Percentiles rank a stretch among this genome's conserved stretches.
phyloP scores from a whole-genome alignment of 2,329 filamentous ascomycete species.

The Exserohilum rostratum region DNA sequence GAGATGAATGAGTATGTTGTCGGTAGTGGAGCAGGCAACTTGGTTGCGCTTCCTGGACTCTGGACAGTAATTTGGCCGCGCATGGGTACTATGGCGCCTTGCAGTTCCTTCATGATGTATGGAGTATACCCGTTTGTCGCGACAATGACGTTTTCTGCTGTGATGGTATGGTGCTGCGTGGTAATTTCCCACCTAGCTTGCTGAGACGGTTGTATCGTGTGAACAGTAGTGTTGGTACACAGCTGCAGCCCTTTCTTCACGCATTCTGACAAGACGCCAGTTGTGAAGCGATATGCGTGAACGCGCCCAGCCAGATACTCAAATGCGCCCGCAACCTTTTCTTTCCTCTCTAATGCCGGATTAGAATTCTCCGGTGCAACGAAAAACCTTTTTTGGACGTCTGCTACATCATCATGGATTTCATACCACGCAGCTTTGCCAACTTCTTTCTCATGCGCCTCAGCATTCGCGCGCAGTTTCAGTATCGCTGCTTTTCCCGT shows the following conservation, averaged over 20 bases:
- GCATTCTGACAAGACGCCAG: constrained; percentile 32
- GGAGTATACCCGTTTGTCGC: constrained; percentile 48
- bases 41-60: constrained; percentile 45
- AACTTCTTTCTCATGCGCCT: constrained; percentile 28
- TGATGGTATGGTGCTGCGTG: constrained; percentile 27
- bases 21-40: constrained; percentile 48
- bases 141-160: constrained; percentile 29
- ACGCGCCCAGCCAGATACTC: constrained; percentile 42
- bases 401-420: constrained; percentile 22
- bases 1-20: constrained; percentile 69
- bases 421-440: constrained; percentile 39
- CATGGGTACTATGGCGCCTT: constrained; percentile 50
- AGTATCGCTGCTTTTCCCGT: constrained; percentile 34
- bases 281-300: constrained; percentile 42
- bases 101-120: constrained; percentile 37
- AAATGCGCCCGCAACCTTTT: constrained; percentile 37
- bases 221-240: constrained; percentile 38
- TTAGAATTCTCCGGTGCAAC: constrained; percentile 28
- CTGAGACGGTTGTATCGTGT: constrained; percentile 18
- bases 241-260: constrained; percentile 36
- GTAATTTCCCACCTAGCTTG: constrained; percentile 22
- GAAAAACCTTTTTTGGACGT: constrained; percentile 24
- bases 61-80: constrained; percentile 51
- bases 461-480: constrained; percentile 27
- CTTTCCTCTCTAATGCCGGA: constrained; percentile 14